These are phyloP conservation scores for Cytospora mali DNA, from an alignment of 2,329 filamentous ascomycete genomes.

Conservation along the genomic window DNA sequence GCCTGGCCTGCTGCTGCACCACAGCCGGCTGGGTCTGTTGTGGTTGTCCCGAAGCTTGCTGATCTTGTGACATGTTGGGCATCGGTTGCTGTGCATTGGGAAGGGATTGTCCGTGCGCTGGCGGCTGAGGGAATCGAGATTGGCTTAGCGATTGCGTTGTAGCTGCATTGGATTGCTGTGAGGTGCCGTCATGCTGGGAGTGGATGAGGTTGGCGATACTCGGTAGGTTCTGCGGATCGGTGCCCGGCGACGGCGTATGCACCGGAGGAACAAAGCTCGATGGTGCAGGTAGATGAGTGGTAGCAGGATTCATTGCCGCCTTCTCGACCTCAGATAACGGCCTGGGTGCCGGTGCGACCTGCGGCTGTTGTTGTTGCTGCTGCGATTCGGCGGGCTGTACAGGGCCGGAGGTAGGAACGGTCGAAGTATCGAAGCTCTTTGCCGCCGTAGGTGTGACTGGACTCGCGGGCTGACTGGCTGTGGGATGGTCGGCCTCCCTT, in stretches of 20 bases:
- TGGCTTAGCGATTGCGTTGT: slow-evolving; percentile 22
- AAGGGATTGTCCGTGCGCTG: slow-evolving; percentile 34
- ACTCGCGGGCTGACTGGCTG: slow-evolving; percentile 66
- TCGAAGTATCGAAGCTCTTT: slow-evolving; percentile 52
- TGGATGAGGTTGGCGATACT: slow-evolving; percentile 86
- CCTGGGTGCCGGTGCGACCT: slow-evolving; percentile 40
- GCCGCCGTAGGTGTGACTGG: slow-evolving; percentile 60
- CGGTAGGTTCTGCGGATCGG: slow-evolving; percentile 66
- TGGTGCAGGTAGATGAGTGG: slow-evolving; percentile 22
- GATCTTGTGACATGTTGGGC: slow-evolving; percentile 43
- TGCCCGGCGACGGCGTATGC: slow-evolving; percentile 43
- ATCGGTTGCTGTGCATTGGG: slow-evolving; percentile 32
- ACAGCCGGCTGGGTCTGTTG: slow-evolving; percentile 32
- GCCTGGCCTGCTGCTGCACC: slow-evolving; percentile 50
- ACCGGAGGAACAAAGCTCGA: slow-evolving; percentile 35
- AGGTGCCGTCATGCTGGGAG: slow-evolving; percentile 51
- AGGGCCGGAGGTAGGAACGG: slow-evolving; percentile 42
- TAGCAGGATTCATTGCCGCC: slow-evolving; percentile 38
- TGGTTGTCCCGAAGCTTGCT: slow-evolving; percentile 34
- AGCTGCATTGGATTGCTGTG: slow-evolving; percentile 31
- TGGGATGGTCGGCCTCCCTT: slow-evolving; percentile 74
- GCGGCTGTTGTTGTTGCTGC: slow-evolving; percentile 31
- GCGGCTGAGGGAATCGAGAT: slow-evolving; percentile 31
- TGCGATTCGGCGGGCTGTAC: slow-evolving; percentile 32
- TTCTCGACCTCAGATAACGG: slow-evolving; percentile 33